Evolutionary conservation across 257 asterid genomes (phyloP).

Genomic region (Apocynum venetum): DNA sequence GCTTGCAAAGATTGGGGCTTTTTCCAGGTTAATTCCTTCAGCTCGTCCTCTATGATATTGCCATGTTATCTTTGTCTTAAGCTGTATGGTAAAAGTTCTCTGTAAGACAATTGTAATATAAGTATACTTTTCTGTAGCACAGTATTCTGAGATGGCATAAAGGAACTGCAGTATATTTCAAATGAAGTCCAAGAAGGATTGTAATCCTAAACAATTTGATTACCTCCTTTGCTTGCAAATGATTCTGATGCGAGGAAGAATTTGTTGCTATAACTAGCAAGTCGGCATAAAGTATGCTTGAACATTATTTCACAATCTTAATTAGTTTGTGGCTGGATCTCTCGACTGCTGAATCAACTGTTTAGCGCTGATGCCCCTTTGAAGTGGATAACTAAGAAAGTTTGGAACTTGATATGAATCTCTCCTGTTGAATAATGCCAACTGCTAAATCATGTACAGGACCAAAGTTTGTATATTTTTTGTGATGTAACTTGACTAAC

Average conservation of each 20-base stretch:
- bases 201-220: too few relatives aligned
- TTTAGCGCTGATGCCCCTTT: background rate
- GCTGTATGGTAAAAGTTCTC: background rate
- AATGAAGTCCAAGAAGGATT: too few relatives aligned
- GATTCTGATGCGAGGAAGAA: too few relatives aligned
- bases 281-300: background rate
- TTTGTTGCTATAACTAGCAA: background rate
- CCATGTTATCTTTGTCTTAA: background rate
- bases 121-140: too few relatives aligned
- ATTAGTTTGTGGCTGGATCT: background rate
- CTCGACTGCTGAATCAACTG: background rate
- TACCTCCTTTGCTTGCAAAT: background rate
- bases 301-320: background rate
- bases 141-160: too few relatives aligned
- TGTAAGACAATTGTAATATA: background rate
- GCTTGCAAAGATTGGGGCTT: slow-evolving; percentile 70
- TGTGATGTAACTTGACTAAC: background rate
- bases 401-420: background rate
- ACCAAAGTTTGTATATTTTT: background rate
- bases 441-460: background rate
- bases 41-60: background rate
- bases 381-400: background rate
- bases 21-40: slow-evolving; percentile 39
- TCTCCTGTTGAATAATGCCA: background rate
- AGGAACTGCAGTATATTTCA: too few relatives aligned